Percentiles rank a stretch among this genome's conserved stretches.
These are phyloP conservation scores for Solanum habrochaites DNA, from an alignment of 257 asterid species.

Conservation along the genomic window DNA sequence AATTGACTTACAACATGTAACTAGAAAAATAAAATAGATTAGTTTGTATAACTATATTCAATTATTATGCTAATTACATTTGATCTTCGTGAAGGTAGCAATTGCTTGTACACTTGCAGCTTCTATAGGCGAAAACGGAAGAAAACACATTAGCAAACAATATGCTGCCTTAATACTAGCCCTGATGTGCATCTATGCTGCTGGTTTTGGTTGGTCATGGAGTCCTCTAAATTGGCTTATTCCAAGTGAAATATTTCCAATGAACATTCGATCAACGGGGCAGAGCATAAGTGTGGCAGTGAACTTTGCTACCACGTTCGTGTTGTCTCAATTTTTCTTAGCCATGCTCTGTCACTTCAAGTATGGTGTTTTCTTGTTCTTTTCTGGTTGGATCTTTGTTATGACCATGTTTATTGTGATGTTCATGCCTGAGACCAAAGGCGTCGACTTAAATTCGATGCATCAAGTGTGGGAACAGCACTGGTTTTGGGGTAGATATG, in stretches of 20 bases:
- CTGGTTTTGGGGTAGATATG: constrained; percentile 75
- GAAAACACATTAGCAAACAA: background rate
- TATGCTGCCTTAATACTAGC: constrained; percentile 41
- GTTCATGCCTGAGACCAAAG: constrained; percentile 78
- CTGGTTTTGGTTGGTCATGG: constrained; percentile 89
- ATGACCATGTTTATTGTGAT: constrained; percentile 66
- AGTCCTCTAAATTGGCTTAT: constrained; percentile 89
- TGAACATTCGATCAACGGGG: constrained; percentile 79
- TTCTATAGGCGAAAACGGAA: background rate
- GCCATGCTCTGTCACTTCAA: constrained; percentile 79
- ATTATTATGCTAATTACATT: background rate
- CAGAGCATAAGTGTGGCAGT: constrained; percentile 75
- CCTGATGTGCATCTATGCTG: constrained; percentile 57
- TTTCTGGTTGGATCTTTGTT: constrained; percentile 60
- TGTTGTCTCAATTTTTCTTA: constrained; percentile 71
- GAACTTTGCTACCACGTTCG: constrained; percentile 58
- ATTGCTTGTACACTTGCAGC: background rate
- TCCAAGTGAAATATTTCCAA: constrained; percentile 72
- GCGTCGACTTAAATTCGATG: constrained; percentile 79
- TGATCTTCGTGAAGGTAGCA: background rate
- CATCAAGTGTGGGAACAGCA: constrained; percentile 81
- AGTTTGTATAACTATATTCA: background rate
- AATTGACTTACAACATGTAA: too few species aligned
- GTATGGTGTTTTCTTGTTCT: constrained; percentile 75
- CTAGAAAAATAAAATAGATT: background rate